Percentiles rank a stretch among this genome's conserved stretches.
Evolutionary conservation across 345 rosid genomes (phyloP).

Genomic region (Balakata baccata): DNA sequence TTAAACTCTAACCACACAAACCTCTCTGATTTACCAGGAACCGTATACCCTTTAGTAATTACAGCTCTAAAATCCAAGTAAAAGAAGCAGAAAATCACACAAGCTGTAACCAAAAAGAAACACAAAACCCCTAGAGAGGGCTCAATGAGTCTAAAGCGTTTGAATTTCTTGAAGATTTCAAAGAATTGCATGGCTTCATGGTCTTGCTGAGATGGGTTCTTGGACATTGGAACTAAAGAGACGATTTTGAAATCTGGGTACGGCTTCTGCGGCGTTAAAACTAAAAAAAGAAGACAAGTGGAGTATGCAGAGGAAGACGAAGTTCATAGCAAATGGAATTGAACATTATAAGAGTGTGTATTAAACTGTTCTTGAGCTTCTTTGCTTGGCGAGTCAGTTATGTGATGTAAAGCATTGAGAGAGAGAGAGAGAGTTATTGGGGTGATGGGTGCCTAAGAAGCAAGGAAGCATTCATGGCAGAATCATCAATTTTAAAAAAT

Average conservation of each 20-base stretch:
- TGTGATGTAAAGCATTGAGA: neutral
- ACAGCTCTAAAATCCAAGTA: slow-evolving; percentile 63
- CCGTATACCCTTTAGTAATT: slow-evolving; percentile 36
- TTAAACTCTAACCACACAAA: slow-evolving; percentile 56
- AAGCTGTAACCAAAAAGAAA: slow-evolving; percentile 55
- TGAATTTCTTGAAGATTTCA: slow-evolving; percentile 52
- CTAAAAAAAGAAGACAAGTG: slow-evolving; percentile 12
- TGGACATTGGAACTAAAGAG: slow-evolving; percentile 41
- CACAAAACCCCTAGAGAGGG: slow-evolving; percentile 67
- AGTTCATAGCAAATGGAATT: slow-evolving; percentile 13
- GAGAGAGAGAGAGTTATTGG: no score
- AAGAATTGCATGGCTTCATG: slow-evolving; percentile 37
- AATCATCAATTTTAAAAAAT: neutral
- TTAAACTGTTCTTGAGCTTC: slow-evolving; percentile 10
- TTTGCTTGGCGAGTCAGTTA: slow-evolving; percentile 51
- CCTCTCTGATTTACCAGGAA: slow-evolving; percentile 54
- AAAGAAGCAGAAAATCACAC: slow-evolving; percentile 58
- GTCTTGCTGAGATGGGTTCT: slow-evolving; percentile 40
- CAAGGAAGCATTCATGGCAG: slow-evolving; percentile 44
- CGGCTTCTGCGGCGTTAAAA: neutral
- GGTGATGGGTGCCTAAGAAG: slow-evolving; percentile 18
- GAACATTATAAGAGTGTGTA: neutral
- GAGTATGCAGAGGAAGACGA: slow-evolving; percentile 24
- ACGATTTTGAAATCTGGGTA: slow-evolving; percentile 27
- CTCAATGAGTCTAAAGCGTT: slow-evolving; percentile 62